phyloP scores from a whole-genome alignment of 805 yeast genomes.

The Saccharomycopsis selenospora region DNA sequence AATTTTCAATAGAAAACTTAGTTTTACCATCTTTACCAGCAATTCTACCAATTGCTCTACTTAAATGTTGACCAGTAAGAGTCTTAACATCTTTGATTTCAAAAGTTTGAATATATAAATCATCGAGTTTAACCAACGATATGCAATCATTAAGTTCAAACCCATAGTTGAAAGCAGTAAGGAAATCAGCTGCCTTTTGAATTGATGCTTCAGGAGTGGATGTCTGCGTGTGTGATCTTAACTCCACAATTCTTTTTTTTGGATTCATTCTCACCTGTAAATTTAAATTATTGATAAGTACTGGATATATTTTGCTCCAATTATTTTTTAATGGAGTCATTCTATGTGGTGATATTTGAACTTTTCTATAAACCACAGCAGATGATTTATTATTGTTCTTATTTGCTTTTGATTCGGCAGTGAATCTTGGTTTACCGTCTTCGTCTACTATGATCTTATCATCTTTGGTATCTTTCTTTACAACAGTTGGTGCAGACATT shows the following conservation, averaged over 20 bases:
- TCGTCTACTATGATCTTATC: constrained; percentile 55
- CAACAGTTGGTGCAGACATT: constrained; percentile 54
- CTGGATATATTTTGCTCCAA: constrained; percentile 95
- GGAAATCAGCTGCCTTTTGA: constrained; percentile 96
- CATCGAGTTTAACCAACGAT: constrained; percentile 89
- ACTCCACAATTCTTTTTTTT: constrained; percentile 77
- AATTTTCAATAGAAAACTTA: constrained; percentile 96
- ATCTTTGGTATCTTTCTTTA: constrained; percentile 28
- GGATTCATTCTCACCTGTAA: constrained; percentile 94
- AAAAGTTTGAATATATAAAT: constrained; percentile 92
- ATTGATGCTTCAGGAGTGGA: constrained; percentile 91
- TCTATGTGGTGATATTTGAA: constrained; percentile 94
- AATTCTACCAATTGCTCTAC: constrained; percentile 98
- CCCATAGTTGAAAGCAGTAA: constrained; percentile 92
- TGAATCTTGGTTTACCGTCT: constrained; percentile 83
- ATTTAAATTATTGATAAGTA: constrained; percentile 89
- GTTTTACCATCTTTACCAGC: constrained; percentile 99
- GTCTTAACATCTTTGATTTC: constrained; percentile 97
- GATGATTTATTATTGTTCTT: constrained; percentile 40
- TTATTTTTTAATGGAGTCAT: constrained; percentile 84
- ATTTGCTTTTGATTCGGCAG: constrained; percentile 43
- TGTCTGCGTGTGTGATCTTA: constrained; percentile 68
- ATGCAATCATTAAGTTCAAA: constrained; percentile 97
- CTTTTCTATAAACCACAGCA: constrained; percentile 79
- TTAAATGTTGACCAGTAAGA: constrained; percentile 88